Evolutionary conservation across 768 basidiomycete genomes (phyloP).

Genomic region (Suillus decipiens): DNA sequence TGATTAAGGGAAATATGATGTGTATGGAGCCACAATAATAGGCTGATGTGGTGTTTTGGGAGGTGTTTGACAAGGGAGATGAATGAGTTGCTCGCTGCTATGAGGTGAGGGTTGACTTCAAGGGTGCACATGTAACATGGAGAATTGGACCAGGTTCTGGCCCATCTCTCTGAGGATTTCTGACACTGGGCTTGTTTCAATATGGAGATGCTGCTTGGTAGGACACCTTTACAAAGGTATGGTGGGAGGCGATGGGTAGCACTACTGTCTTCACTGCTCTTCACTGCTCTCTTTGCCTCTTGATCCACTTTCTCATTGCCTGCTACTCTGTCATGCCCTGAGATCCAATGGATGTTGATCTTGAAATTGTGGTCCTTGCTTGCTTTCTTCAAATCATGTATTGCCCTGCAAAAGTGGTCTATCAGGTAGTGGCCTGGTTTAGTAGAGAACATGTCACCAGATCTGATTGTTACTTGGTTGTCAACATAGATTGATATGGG

Average conservation of each 20-base stretch:
- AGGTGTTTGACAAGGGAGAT: slow-evolving; percentile 11
- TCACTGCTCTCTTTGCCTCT: slow-evolving; percentile 23
- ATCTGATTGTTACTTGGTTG: slow-evolving; percentile 30
- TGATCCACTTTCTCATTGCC: slow-evolving; percentile 25
- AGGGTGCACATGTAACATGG: not conserved
- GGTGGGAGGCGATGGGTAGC: not conserved
- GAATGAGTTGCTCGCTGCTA: not conserved
- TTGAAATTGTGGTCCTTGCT: rapidly evolving
- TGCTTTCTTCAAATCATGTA: not conserved
- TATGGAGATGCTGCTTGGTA: slow-evolving; percentile 11
- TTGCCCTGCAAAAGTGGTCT: slow-evolving; percentile 3
- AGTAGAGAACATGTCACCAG: slow-evolving; percentile 4
- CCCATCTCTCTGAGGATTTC: not conserved
- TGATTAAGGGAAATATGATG: too few species aligned
- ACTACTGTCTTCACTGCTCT: too few species aligned
- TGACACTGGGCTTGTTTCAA: slow-evolving; percentile 6
- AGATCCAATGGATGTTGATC: slow-evolving; percentile 1
- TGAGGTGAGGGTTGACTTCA: not conserved
- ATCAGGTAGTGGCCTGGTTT: slow-evolving; percentile 8
- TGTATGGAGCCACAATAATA: slow-evolving; percentile 35
- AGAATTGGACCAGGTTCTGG: not conserved
- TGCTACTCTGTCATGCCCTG: slow-evolving; percentile 7
- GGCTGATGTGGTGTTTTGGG: slow-evolving; percentile 18
- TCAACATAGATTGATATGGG: slow-evolving; percentile 18
- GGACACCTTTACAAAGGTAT: not conserved